Conservation (phyloP, 768 basidiomycete genomes). For the Psilocybe tampanensis region DNA sequence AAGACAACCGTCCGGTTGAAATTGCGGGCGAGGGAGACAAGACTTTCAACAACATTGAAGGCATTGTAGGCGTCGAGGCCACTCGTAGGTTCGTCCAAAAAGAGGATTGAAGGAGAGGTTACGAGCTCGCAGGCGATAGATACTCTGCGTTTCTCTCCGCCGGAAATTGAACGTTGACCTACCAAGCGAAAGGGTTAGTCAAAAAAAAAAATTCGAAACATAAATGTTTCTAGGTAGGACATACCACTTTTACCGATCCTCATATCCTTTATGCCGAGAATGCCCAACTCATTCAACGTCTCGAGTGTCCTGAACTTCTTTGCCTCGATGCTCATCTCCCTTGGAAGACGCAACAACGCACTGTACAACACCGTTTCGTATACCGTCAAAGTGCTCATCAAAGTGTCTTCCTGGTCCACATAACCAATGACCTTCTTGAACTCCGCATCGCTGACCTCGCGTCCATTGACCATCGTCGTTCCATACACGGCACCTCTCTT, state of each 20-base stretch:
- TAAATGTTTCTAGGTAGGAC: conserved; percentile 22
- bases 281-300: conserved; percentile 95
- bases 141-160: conserved; percentile 96
- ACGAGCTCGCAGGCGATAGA: conserved; percentile 98
- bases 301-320: conserved; percentile 94
- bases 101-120: conserved; percentile 93
- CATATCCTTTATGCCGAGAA: conserved; percentile 85
- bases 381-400: conserved; percentile 96
- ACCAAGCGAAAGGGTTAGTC: background rate
- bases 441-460: conserved; percentile 68
- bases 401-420: conserved; percentile 97
- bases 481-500: conserved; percentile 83
- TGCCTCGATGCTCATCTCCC: conserved; percentile 95
- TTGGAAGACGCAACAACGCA: conserved; percentile 84
- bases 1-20: conserved; percentile 96
- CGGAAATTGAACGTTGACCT: conserved; percentile 91
- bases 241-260: conserved; percentile 86
- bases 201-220: background rate
- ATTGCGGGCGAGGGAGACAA: conserved; percentile 81
- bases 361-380: conserved; percentile 97
- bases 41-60: conserved; percentile 88
- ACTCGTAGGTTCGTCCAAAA: conserved; percentile 97
- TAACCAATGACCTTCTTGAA: conserved; percentile 91
- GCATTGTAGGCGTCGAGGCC: conserved; percentile 97
- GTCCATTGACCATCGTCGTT: conserved; percentile 82